Base-by-base conservation (phyloP, 1,284 basidiomycete genomes). In the Sphagnurus paluster region DNA sequence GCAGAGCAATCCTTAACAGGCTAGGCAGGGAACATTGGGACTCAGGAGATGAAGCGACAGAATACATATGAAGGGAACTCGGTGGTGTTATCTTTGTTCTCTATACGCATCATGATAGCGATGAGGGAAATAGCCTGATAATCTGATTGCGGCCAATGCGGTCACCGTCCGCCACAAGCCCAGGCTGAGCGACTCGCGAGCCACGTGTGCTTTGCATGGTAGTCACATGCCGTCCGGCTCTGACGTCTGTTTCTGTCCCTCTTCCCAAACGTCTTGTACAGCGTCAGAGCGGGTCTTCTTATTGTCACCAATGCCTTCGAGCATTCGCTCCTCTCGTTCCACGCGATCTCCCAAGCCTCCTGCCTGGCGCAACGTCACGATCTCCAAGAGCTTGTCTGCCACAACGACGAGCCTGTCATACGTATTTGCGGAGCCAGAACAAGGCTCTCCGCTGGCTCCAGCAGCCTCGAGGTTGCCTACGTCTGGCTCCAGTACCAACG, bases 361-460 rank as follows among this genome's bases (percentile, higher is more conserved):
- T 7, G 36, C 55, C 17, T 67, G 65, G 66, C 53, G 60, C 20
- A 46, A 56, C 16, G 39, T 41, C 9, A 52, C 63, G 3, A 46
- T 53, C 7, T 53, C 58, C 10, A 66, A 64, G 57, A 60, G 60
- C 14, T 48, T 60, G 13, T 42, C 61, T 7, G 53, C 56, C 14
- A n/a, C n/a, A n/a, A 26, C 7, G 6, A 50, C 63, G 7, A 53
- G 54, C 24, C 49, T 67, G 13, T 63, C 64, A 2, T 51, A 61
- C 37, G 58, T 67, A 13, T 54, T 61, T 53, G 67, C 63, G 11
- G 62, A 67, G 51, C 64, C 65, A 10, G 63, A 68, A 47, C 60
- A 61, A 41, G 60, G 58, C 28, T 43, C 57, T 20, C 58, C 63
- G 10, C 46, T 63, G 21, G 52, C 56, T 13, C 53, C 59, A 37